Percentiles rank a stretch among this genome's conserved stretches.
Evolutionary conservation across 2,329 filamentous ascomycete species (phyloP).

Genomic region (Exophiala dermatitidis): DNA sequence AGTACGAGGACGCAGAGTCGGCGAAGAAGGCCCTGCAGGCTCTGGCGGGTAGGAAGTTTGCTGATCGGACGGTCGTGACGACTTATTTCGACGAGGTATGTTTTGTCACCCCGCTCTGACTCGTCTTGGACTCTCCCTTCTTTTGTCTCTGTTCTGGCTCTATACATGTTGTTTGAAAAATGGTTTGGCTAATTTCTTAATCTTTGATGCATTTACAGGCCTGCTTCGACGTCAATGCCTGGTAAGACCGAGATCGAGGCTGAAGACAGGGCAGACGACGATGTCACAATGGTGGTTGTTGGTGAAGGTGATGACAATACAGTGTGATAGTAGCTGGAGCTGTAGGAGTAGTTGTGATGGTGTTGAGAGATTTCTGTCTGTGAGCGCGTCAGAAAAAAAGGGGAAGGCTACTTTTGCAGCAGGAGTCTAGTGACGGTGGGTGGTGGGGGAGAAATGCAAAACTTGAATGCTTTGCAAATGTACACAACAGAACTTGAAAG

Average conservation of each 20-base stretch:
- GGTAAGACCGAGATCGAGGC: slow-evolving; percentile 48
- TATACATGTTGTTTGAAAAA: background rate
- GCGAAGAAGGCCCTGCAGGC: slow-evolving; percentile 79
- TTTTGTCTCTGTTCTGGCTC: background rate
- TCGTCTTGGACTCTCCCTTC: slow-evolving; percentile 4
- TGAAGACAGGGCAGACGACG: background rate
- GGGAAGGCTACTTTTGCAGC: too few relatives aligned
- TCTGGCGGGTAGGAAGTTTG: slow-evolving; percentile 92
- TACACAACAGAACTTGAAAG: too few relatives aligned
- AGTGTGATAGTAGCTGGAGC: too few relatives aligned
- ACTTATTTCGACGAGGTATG: slow-evolving; percentile 89
- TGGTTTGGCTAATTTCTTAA: slow-evolving; percentile 4
- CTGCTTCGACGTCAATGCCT: slow-evolving; percentile 87
- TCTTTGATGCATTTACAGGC: slow-evolving; percentile 51
- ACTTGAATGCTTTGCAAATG: too few relatives aligned
- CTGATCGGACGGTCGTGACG: slow-evolving; percentile 89
- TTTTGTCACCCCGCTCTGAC: background rate
- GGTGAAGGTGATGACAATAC: too few relatives aligned
- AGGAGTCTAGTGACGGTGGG: too few relatives aligned
- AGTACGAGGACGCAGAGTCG: slow-evolving; percentile 71
- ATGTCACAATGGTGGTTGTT: too few relatives aligned
- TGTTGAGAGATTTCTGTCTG: too few relatives aligned
- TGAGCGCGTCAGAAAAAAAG: too few relatives aligned
- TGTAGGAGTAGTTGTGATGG: too few relatives aligned
- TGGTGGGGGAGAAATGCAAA: too few relatives aligned